Evolutionary conservation across 768 basidiomycete species (phyloP), one percentile per base, ranked within the genome.

Genomic region (Mycena filopes): DNA sequence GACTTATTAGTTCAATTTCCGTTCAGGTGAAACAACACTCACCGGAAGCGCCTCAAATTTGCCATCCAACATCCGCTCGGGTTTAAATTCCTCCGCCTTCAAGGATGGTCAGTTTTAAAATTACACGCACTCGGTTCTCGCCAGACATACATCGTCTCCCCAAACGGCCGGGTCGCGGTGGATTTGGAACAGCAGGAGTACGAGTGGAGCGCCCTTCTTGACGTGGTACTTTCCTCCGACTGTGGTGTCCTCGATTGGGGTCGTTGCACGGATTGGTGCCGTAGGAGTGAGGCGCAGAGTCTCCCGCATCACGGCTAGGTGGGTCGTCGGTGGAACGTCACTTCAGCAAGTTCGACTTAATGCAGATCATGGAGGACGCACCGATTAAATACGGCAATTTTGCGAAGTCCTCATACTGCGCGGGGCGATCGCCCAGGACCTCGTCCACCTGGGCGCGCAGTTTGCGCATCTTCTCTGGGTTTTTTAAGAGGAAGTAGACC

Each of bases 141-240:
- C n/a, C n/a, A n/a, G n/a, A n/a, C 80, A 65, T 67, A 83, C 83
- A 69, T 85, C 82, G 46, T 82, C 81, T 2, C 84, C 83, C 80
- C 81, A 85, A 3, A 83, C 79, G n/a, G 65, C 69, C 3, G 80
- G 78, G 66, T 85, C 83, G n/a, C 75, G 70, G 48, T 82, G 81
- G 38, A 77, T 70, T 18, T 65, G 66, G 29, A 67, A 67, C 3
- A 73, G 70, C 36, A 76, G 66, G 31, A 82, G 59, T 1, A 69
- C 46, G 15, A 82, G 69, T 12, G 59, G 64, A 11, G 61, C 47
- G 1, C 74, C 81, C 54, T 76, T 74, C 48, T 72, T 69, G 50
- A 85, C 60, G 25, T 68, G 66, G 65, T 84, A 85, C 65, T 81
- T 79, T 8, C 82, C 82, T 16, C 74, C 74, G 31, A 84, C 62